phyloP scores from a whole-genome alignment of 1,139 yeast genomes.

The Blastobotrys aristatus region DNA sequence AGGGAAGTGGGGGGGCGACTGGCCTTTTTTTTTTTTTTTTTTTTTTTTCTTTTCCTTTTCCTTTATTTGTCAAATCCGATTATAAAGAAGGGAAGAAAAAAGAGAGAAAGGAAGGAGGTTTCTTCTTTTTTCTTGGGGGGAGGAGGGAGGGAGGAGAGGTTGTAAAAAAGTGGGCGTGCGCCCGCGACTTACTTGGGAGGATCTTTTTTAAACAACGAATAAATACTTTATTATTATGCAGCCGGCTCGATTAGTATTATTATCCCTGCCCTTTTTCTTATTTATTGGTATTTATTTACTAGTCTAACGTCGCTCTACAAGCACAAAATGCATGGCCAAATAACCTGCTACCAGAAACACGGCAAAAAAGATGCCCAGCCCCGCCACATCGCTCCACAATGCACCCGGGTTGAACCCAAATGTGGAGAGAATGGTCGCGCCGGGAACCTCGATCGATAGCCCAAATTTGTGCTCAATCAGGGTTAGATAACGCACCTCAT shows the following conservation, averaged over 20 bases:
- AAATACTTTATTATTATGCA: not conserved
- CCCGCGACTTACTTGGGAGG: too few relatives aligned
- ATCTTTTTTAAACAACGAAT: not conserved
- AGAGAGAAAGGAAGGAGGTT: too few relatives aligned
- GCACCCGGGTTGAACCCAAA: conserved; percentile 89
- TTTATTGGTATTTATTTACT: too few relatives aligned
- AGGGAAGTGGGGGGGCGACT: too few relatives aligned
- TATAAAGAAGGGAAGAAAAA: too few relatives aligned
- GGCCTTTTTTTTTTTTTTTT: too few relatives aligned
- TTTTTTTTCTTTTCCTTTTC: too few relatives aligned
- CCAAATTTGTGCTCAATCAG: conserved; percentile 88
- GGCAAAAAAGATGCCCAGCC: conserved; percentile 42
- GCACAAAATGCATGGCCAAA: conserved; percentile 61
- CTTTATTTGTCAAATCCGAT: too few relatives aligned
- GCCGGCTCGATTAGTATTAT: too few relatives aligned
- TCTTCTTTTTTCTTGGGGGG: too few relatives aligned
- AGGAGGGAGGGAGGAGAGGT: too few relatives aligned
- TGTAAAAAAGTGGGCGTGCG: too few relatives aligned
- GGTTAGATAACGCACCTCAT: conserved; percentile 86
- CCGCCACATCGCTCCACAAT: conserved; percentile 57
- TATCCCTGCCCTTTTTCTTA: not conserved
- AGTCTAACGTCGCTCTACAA: conserved; percentile 63
- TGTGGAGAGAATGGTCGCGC: conserved; percentile 91
- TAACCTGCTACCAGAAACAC: conserved; percentile 66
- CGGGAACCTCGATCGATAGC: conserved; percentile 93